Conservation (phyloP, 495 filamentous ascomycete genomes). For the Aspergillus biplanus region DNA sequence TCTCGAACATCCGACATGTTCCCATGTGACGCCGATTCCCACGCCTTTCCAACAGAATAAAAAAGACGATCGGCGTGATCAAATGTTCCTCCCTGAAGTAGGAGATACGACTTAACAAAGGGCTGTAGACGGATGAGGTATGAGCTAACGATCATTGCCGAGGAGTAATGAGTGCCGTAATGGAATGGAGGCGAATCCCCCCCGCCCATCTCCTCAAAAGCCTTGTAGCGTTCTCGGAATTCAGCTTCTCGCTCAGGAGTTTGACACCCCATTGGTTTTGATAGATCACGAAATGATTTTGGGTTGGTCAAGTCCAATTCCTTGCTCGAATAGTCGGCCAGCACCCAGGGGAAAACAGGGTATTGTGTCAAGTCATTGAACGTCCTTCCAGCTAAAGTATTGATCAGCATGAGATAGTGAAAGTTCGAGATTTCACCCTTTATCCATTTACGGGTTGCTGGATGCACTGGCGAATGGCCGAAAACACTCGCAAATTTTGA, state of each 20-base stretch:
- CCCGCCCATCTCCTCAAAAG: slow-evolving; percentile 91
- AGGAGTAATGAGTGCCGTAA: slow-evolving; percentile 98
- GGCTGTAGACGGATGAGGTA: slow-evolving; percentile 95
- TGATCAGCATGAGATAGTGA: slow-evolving; percentile 97
- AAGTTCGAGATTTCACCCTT: slow-evolving; percentile 97
- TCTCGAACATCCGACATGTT: slow-evolving; percentile 95
- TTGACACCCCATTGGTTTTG: slow-evolving; percentile 97
- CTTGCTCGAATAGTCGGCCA: slow-evolving; percentile 96
- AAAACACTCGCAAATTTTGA: slow-evolving; percentile 96
- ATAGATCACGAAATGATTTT: slow-evolving; percentile 83
- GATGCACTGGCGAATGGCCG: slow-evolving; percentile 70
- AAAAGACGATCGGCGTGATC: slow-evolving; percentile 96
- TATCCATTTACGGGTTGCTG: slow-evolving; percentile 87
- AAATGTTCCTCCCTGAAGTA: slow-evolving; percentile 95
- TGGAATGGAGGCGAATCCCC: slow-evolving; percentile 80
- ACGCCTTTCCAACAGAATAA: slow-evolving; percentile 88
- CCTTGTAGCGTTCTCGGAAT: slow-evolving; percentile 80
- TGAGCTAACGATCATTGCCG: slow-evolving; percentile 96
- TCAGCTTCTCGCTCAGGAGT: slow-evolving; percentile 70
- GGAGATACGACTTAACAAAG: slow-evolving; percentile 93
- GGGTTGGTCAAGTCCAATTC: slow-evolving; percentile 86
- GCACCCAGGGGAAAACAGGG: slow-evolving; percentile 95
- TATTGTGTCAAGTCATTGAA: slow-evolving; percentile 99
- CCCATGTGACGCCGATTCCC: slow-evolving; percentile 84
- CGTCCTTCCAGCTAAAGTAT: slow-evolving; percentile 93